Evolutionary conservation across 176 grass and related monocot genomes (phyloP).

Genomic region (Chrysopogon serrulatus): DNA sequence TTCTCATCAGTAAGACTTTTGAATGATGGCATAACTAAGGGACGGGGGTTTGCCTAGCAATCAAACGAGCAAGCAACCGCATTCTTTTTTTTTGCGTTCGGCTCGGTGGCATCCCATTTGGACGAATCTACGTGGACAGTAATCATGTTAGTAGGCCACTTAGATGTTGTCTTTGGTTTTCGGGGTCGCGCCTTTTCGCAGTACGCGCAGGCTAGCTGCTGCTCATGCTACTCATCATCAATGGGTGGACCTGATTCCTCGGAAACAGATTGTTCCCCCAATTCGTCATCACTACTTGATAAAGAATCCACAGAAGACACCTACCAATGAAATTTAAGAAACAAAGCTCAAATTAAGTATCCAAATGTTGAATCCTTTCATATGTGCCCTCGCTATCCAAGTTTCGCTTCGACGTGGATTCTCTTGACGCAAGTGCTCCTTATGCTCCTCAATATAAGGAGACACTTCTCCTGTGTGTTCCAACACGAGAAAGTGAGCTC

Average conservation of each 20-base stretch:
- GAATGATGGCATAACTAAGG: neutral
- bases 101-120: neutral
- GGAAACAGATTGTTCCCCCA: too few species aligned
- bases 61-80: neutral
- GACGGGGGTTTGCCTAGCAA: neutral
- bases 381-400: too few species aligned
- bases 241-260: neutral
- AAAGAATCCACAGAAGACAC: neutral
- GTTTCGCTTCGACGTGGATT: too few species aligned
- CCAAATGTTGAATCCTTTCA: too few species aligned
- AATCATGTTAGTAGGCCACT: neutral
- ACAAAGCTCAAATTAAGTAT: too few species aligned
- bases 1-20: neutral
- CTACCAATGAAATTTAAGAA: neutral
- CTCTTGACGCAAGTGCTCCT: too few species aligned
- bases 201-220: neutral
- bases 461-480: too few species aligned
- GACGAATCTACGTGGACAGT: neutral
- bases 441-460: too few species aligned
- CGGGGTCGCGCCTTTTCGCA: too few species aligned
- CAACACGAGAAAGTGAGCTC: too few species aligned
- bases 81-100: neutral
- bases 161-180: neutral
- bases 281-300: neutral
- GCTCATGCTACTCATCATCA: neutral